A percentile compares a stretch with the other conserved stretches of the same genome.
Conservation (phyloP, 441 rosid species). For the Pelargonium cotyledonis region DNA sequence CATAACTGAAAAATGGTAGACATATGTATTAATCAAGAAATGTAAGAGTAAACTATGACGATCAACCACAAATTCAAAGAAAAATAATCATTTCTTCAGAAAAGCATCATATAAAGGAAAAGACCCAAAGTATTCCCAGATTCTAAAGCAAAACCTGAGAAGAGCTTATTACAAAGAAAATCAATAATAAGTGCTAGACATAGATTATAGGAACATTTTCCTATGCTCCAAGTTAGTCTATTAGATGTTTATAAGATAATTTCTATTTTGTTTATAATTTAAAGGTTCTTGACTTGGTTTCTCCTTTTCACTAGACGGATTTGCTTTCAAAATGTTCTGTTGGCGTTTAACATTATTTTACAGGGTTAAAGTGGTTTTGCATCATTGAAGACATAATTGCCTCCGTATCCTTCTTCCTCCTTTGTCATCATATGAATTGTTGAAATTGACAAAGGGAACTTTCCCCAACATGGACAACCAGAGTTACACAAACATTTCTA, state of each 20-base stretch:
- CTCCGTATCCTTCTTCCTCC: not conserved
- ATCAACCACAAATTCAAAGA: slow-evolving; percentile 3
- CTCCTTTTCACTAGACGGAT: not conserved
- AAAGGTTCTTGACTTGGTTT: not conserved
- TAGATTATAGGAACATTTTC: too few species aligned
- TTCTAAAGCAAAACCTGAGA: not conserved
- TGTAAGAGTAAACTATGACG: slow-evolving; percentile 2
- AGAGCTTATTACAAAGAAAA: not conserved
- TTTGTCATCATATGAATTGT: not conserved
- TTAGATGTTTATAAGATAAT: too few species aligned
- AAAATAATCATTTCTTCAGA: not conserved
- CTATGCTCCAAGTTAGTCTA: too few species aligned
- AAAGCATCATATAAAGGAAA: not conserved
- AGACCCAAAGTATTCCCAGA: not conserved
- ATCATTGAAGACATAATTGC: not conserved
- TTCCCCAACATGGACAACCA: not conserved
- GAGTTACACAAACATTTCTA: not conserved
- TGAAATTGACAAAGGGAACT: not conserved
- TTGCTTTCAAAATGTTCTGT: not conserved
- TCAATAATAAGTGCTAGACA: not conserved
- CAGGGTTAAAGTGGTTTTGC: not conserved
- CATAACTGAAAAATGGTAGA: slow-evolving; percentile 8
- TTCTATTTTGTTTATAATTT: too few species aligned
- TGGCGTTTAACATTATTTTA: not conserved
- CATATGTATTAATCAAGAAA: slow-evolving; percentile 17